Evolutionary conservation across 257 asterid genomes (phyloP).

Genomic region (Nyctanthes arbortristis): DNA sequence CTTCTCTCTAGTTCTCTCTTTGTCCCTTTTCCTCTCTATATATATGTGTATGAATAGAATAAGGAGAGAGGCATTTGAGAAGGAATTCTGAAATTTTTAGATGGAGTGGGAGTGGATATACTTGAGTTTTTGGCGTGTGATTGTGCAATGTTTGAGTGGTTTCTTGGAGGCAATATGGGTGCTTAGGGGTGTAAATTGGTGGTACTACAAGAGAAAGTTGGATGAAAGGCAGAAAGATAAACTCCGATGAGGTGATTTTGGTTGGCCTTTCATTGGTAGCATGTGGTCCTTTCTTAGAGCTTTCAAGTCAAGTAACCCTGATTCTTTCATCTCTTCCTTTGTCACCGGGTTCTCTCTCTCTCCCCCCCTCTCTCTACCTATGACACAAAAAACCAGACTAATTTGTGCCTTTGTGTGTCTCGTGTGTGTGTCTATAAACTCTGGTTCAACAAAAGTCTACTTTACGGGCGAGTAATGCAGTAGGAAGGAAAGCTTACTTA

Average conservation of each 20-base stretch:
- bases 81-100: neutral
- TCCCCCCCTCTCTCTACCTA: slow-evolving; percentile 15
- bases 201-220: slow-evolving; percentile 56
- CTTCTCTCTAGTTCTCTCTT: neutral
- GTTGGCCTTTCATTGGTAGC: slow-evolving; percentile 89
- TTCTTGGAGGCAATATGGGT: slow-evolving; percentile 21
- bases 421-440: neutral
- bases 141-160: slow-evolving; percentile 23
- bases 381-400: neutral
- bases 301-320: slow-evolving; percentile 70
- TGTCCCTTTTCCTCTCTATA: neutral
- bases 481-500: too few species aligned
- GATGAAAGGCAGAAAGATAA: slow-evolving; percentile 39
- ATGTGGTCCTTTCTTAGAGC: slow-evolving; percentile 92
- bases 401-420: too few species aligned
- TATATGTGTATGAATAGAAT: neutral
- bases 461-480: too few species aligned
- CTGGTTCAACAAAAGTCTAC: neutral
- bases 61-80: slow-evolving; percentile 14
- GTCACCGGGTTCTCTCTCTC: slow-evolving; percentile 46
- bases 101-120: slow-evolving; percentile 24
- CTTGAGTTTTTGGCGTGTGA: slow-evolving; percentile 3
- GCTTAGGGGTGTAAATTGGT: slow-evolving; percentile 30
- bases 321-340: slow-evolving; percentile 59
- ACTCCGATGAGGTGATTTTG: slow-evolving; percentile 93